Base-by-base conservation (phyloP, 169 alveolate species). In the Plasmodium fragile region DNA sequence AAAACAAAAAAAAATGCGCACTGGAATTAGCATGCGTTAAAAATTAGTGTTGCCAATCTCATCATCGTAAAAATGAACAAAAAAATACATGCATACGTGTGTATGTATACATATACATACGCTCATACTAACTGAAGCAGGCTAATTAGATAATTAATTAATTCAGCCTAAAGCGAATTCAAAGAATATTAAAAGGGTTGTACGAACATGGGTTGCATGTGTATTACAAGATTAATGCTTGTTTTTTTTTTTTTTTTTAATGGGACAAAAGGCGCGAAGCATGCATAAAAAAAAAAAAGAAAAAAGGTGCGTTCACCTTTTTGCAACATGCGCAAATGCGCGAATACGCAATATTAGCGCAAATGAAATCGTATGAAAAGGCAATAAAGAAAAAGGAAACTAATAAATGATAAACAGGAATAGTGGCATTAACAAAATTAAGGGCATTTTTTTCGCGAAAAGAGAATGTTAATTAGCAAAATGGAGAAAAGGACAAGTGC, bases 101-200 rank as follows among this genome's bases (percentile, higher is more conserved):
- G 28, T 73, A 71, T 83, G 52, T 72, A 59, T 73, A 32, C 34
- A 43, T 71, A 39, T 70, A 83, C 59, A 41, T 43, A 16, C 32
- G 73, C 77, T 41, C 78, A 45, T 45, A 34, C n/a, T 49, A 45
- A n/a, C 32, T 16, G 18, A 71, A 22, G 41, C 79, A 45, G 32
- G 10, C n/a, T 72, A 65, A 72, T 71, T 83, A 71, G 43, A 5
- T 71, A 72, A 45, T 49, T 82, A 82, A 82, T 82, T 65, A 82
- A 1, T 83, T 70, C 75, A 83, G 18, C 22, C 59, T 82, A 45
- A 69, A 32, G 70, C 77, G 39, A 72, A 65, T 83, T 83, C 53
- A 83, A 71, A 71, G 72, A 72, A 71, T 72, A 83, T 72, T 83
- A 83, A 83, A 83, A 83, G 55, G 52, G 53, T 28, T 83, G 41